Conservation (phyloP, 371 early-diverging fungal species). For the Rhizomucor miehei region DNA sequence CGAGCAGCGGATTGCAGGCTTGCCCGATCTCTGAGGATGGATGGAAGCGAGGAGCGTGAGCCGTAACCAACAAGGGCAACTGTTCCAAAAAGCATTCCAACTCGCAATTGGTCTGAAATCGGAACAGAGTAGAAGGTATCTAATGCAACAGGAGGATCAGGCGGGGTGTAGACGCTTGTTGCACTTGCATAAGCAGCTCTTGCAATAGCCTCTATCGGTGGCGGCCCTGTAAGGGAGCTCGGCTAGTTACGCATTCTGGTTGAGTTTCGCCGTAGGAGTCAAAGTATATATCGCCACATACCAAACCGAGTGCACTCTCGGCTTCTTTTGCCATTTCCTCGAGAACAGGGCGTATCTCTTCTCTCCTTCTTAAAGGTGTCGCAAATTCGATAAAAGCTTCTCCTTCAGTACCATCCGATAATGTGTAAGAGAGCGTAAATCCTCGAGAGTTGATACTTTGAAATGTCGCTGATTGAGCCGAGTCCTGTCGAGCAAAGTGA, state of each 20-base stretch:
- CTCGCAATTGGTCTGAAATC: slow-evolving; percentile 2
- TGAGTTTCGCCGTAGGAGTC: too few relatives aligned
- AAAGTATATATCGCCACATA: background rate
- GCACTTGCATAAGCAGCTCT: slow-evolving; percentile 37
- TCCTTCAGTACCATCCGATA: slow-evolving; percentile 13
- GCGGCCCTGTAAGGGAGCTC: slow-evolving; percentile 38
- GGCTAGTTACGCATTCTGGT: slow-evolving; percentile 23
- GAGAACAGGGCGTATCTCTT: slow-evolving; percentile 41
- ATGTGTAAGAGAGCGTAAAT: slow-evolving; percentile 26
- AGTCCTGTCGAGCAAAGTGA: slow-evolving; percentile 30
- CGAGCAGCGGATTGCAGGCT: slow-evolving; percentile 5
- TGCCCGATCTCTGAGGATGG: slow-evolving; percentile 9
- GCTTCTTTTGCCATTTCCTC: slow-evolving; percentile 51
- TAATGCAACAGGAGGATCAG: slow-evolving; percentile 27
- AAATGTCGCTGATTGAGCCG: slow-evolving; percentile 39
- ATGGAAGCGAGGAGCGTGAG: slow-evolving; percentile 14
- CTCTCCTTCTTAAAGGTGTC: slow-evolving; percentile 31
- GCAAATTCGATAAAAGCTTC: slow-evolving; percentile 30
- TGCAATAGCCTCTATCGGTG: slow-evolving; percentile 39
- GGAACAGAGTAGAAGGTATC: slow-evolving; percentile 27
- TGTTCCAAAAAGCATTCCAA: slow-evolving; percentile 9
- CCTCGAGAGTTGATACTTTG: slow-evolving; percentile 30
- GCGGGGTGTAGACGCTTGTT: slow-evolving; percentile 31
- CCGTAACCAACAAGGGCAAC: slow-evolving; percentile 12
- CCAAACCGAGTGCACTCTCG: slow-evolving; percentile 34